Evolutionary conservation across 2,329 filamentous ascomycete species (phyloP).

Genomic region (Ceratocystis huliohia): DNA sequence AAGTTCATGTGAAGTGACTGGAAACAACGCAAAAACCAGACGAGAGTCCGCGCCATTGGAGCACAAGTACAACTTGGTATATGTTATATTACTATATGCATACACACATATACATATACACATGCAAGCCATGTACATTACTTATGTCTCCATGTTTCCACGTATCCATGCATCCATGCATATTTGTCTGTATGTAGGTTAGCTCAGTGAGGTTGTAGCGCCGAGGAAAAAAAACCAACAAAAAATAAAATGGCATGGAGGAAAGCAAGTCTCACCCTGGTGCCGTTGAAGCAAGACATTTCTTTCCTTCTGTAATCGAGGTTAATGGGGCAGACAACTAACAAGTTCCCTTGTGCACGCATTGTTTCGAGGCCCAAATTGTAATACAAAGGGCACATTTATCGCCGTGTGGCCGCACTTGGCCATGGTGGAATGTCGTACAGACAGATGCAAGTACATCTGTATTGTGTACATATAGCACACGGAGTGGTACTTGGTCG

Average conservation of each 20-base stretch:
- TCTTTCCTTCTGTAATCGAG: neutral
- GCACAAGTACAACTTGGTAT: neutral
- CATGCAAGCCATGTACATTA: neutral
- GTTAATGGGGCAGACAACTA: neutral
- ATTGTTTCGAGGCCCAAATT: neutral
- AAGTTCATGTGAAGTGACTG: neutral
- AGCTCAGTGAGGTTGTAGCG: too few relatives aligned
- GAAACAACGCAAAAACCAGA: neutral
- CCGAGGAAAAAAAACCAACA: neutral
- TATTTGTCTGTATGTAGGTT: too few relatives aligned
- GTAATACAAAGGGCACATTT: neutral
- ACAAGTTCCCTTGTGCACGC: neutral
- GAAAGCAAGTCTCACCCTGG: neutral
- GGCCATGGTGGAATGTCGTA: neutral
- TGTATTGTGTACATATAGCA: neutral
- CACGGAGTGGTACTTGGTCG: neutral
- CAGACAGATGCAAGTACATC: neutral
- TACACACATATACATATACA: neutral
- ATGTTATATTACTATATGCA: neutral
- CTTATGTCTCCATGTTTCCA: neutral
- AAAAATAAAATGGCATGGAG: neutral
- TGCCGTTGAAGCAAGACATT: slow-evolving; percentile 1
- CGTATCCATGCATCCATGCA: too few relatives aligned
- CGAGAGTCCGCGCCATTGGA: neutral
- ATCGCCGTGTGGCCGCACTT: neutral